These are phyloP conservation scores for Lablab purpureus DNA, from an alignment of 306 rosid genomes.

Conservation along the genomic window DNA sequence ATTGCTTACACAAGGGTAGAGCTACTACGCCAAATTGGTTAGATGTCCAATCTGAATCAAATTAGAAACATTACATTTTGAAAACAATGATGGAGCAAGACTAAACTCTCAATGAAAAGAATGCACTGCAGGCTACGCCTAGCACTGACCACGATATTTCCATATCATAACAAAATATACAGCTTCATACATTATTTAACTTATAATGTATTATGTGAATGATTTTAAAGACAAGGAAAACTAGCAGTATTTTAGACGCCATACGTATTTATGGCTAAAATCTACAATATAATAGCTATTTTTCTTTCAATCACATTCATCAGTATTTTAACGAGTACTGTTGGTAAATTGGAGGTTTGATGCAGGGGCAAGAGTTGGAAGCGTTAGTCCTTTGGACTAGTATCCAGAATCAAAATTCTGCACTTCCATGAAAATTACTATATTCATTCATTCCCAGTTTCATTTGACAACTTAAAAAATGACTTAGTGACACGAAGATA, in stretches of 20 bases:
- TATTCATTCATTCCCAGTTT: constrained; percentile 6
- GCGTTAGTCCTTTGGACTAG: constrained; percentile 4
- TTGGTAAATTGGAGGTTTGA: constrained; percentile 5
- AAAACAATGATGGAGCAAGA: not conserved
- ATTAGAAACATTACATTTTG: not conserved
- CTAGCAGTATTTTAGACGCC: not conserved
- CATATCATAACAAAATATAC: constrained; percentile 30
- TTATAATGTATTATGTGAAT: not conserved
- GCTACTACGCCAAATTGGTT: not conserved
- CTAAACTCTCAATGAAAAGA: not conserved
- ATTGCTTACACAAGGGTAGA: constrained; percentile 26
- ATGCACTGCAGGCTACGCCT: not conserved
- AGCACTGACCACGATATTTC: not conserved
- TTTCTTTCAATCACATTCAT: constrained; percentile 5
- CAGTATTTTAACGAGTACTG: not conserved
- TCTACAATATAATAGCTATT: not conserved
- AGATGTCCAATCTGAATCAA: constrained; percentile 17
- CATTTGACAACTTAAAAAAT: not conserved
- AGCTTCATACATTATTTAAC: constrained; percentile 9
- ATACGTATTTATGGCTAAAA: constrained; percentile 14
- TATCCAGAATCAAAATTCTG: constrained; percentile 7
- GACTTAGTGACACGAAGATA: not conserved
- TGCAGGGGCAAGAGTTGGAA: constrained; percentile 9
- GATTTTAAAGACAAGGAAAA: constrained; percentile 8
- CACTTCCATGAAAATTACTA: constrained; percentile 1